A percentile compares a stretch with the other conserved stretches of the same genome.
Conservation (phyloP, 2,329 filamentous ascomycete species). For the Rhynchosporium secalis region DNA sequence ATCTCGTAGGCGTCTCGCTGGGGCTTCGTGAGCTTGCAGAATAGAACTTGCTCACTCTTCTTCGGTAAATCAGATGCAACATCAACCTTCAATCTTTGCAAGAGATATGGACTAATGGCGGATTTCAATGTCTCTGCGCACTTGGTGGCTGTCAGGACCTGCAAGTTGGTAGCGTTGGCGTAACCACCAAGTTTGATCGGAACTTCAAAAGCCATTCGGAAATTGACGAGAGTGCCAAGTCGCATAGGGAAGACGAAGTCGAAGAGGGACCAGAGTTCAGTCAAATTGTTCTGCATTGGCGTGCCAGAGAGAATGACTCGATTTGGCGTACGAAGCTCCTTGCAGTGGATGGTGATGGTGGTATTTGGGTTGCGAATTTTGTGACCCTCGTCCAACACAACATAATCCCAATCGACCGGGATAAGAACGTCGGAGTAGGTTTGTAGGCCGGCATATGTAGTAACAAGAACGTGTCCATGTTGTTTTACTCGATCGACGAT, state of each 20-base stretch:
- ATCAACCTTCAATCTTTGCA: slow-evolving; percentile 90
- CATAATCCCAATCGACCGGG: slow-evolving; percentile 86
- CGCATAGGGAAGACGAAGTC: slow-evolving; percentile 98
- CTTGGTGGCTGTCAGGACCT: slow-evolving; percentile 91
- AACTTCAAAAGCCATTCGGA: slow-evolving; percentile 87
- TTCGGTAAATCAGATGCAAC: slow-evolving; percentile 91
- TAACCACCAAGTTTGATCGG: slow-evolving; percentile 93
- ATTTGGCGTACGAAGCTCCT: slow-evolving; percentile 86
- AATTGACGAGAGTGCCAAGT: slow-evolving; percentile 85
- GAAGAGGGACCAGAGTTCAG: slow-evolving; percentile 94
- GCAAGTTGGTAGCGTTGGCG: slow-evolving; percentile 88
- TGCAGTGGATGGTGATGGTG: slow-evolving; percentile 91
- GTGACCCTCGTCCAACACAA: slow-evolving; percentile 93
- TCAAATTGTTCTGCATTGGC: slow-evolving; percentile 95
- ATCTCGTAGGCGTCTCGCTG: slow-evolving; percentile 79
- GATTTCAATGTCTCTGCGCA: slow-evolving; percentile 94
- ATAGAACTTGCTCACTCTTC: slow-evolving; percentile 94
- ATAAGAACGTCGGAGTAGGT: slow-evolving; percentile 84
- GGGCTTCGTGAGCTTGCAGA: slow-evolving; percentile 82
- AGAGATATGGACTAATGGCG: slow-evolving; percentile 86
- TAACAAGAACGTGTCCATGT: slow-evolving; percentile 90
- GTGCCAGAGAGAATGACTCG: slow-evolving; percentile 93
- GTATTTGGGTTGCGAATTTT: slow-evolving; percentile 98
- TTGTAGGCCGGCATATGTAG: slow-evolving; percentile 93
- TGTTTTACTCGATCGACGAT: slow-evolving; percentile 81